These are phyloP conservation scores for Primulina eburnea DNA, from an alignment of 257 asterid genomes.

Conservation along the genomic window DNA sequence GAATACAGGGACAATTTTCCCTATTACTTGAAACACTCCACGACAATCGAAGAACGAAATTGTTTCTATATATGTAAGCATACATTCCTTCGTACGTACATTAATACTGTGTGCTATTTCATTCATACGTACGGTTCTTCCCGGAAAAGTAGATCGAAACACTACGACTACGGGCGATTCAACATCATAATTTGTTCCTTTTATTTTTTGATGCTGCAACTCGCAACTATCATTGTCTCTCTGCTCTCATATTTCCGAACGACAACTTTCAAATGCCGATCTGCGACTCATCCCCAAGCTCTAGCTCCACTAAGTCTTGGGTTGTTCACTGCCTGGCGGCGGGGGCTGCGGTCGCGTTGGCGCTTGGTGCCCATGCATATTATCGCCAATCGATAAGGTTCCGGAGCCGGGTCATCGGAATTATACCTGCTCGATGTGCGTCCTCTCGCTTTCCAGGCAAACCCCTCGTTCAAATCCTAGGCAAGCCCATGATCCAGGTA, in stretches of 20 bases:
- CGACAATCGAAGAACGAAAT: no score
- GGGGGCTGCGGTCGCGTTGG: conserved; percentile 56
- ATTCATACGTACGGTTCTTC: no score
- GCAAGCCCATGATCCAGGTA: conserved; percentile 98
- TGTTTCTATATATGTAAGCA: no score
- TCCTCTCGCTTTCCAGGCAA: conserved; percentile 89
- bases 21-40: no score
- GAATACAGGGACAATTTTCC: no score
- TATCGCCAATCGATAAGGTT: conserved; percentile 53
- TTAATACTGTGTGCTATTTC: no score
- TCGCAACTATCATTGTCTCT: not conserved
- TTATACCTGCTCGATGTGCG: conserved; percentile 91
- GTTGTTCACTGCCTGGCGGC: conserved; percentile 48
- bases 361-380: conserved; percentile 55
- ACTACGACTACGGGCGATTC: no score
- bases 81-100: no score
- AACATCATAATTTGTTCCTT: no score
- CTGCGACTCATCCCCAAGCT: conserved; percentile 39
- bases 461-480: conserved; percentile 81
- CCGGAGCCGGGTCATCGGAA: conserved; percentile 76
- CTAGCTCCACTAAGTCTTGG: conserved; percentile 51
- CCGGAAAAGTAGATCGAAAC: no score
- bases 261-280: conserved; percentile 38
- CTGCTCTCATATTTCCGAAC: not conserved
- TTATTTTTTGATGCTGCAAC: no score